These are phyloP conservation scores for Pythium biforme DNA, from an alignment of 352 stramenopile species.

Conservation along the genomic window DNA sequence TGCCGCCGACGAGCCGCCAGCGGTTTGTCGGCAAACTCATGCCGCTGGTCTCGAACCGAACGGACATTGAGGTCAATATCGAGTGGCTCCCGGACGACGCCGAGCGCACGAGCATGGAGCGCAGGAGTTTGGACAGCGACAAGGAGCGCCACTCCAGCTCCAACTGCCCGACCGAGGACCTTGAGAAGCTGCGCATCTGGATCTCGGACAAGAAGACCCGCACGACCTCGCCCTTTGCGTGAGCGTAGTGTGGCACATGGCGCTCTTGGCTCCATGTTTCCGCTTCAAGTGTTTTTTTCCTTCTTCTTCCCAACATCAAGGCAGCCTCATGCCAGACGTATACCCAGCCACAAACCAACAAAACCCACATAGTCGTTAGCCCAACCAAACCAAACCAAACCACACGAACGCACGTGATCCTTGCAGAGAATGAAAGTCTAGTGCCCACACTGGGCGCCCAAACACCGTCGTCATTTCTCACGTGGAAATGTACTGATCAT, in stretches of 20 bases:
- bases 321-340: background rate
- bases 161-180: conserved; percentile 28
- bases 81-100: conserved; percentile 76
- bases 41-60: conserved; percentile 77
- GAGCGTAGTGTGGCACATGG: too few relatives aligned
- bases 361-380: conserved; percentile 15
- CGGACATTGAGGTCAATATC: conserved; percentile 81
- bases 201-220: conserved; percentile 85
- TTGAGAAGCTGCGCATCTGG: conserved; percentile 86
- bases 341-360: background rate
- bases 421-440: background rate
- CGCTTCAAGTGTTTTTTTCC: too few relatives aligned
- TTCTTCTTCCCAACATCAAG: background rate
- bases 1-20: conserved; percentile 51
- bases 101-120: conserved; percentile 33
- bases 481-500: conserved; percentile 1
- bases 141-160: background rate
- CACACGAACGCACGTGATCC: background rate
- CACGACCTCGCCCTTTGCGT: conserved; percentile 73
- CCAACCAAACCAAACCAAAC: background rate
- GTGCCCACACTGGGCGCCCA: too few relatives aligned
- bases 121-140: conserved; percentile 29
- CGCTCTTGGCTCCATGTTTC: background rate
- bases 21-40: conserved; percentile 78
- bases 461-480: too few relatives aligned